Percentiles rank a stretch among this genome's conserved stretches.
These are phyloP conservation scores for Ophiostoma himal-ulmi DNA, from an alignment of 2,329 filamentous ascomycete species.

Conservation along the genomic window DNA sequence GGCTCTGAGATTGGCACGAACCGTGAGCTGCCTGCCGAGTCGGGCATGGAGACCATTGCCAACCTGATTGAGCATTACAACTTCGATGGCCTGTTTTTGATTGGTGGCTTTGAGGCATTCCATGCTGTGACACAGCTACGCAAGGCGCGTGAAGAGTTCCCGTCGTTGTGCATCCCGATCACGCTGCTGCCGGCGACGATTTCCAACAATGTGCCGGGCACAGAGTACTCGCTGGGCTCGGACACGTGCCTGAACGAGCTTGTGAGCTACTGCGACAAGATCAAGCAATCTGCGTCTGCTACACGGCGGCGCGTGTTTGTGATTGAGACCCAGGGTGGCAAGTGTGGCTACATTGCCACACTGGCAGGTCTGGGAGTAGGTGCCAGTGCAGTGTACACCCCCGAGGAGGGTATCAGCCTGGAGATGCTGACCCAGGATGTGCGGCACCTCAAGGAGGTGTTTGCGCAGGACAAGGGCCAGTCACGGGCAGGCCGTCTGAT, in stretches of 20 bases:
- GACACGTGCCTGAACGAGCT: constrained; percentile 96
- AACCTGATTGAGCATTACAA: constrained; percentile 78
- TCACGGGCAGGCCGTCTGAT: constrained; percentile 88
- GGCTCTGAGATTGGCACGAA: constrained; percentile 98
- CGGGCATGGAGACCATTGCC: constrained; percentile 75
- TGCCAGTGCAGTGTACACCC: constrained; percentile 89
- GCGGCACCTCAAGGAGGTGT: constrained; percentile 77
- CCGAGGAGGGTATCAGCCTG: constrained; percentile 90
- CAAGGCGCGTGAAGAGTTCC: constrained; percentile 69
- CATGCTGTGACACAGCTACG: constrained; percentile 84
- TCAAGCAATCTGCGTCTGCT: constrained; percentile 92
- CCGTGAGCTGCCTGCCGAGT: constrained; percentile 80
- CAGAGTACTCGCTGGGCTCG: constrained; percentile 92
- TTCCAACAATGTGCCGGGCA: constrained; percentile 96
- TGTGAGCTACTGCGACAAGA: constrained; percentile 92
- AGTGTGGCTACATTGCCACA: constrained; percentile 88
- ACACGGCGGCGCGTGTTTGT: constrained; percentile 92
- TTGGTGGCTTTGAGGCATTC: constrained; percentile 96
- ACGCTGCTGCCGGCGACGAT: constrained; percentile 91
- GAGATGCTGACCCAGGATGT: constrained; percentile 92
- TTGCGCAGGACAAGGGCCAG: constrained; percentile 78
- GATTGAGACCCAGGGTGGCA: constrained; percentile 93
- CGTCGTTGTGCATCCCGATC: constrained; percentile 88
- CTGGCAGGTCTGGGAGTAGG: constrained; percentile 87
- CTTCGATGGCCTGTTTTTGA: constrained; percentile 84